Percentiles rank a stretch among this genome's conserved stretches.
phyloP scores from a whole-genome alignment of 768 basidiomycete genomes.

The Psilocybe tampanensis region DNA sequence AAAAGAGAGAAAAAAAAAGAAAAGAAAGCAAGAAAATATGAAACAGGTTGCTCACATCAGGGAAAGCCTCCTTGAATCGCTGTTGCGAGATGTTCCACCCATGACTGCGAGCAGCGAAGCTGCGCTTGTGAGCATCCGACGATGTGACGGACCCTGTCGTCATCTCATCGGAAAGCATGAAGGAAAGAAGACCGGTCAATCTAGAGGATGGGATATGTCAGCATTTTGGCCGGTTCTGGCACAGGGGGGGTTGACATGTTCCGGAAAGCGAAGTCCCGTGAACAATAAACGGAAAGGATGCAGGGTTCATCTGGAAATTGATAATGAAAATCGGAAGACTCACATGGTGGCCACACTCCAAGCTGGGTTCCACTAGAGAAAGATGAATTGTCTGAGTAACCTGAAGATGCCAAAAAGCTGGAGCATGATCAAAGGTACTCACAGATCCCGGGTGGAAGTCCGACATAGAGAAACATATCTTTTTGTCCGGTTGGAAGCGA shows the following conservation, averaged over 20 bases:
- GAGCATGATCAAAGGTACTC: constrained; percentile 31
- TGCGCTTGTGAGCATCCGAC: constrained; percentile 74
- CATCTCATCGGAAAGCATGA: constrained; percentile 96
- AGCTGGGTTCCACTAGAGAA: constrained; percentile 84
- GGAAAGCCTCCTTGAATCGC: constrained; percentile 86
- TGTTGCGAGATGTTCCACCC: constrained; percentile 80
- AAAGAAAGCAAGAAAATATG: background rate
- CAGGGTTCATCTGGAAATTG: constrained; percentile 7
- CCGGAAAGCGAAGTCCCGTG: background rate
- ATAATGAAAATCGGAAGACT: constrained; percentile 30
- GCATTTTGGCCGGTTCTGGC: background rate
- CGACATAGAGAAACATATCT: constrained; percentile 98
- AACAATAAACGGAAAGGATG: background rate
- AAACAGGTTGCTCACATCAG: constrained; percentile 62
- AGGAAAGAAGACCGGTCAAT: constrained; percentile 89
- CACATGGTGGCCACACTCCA: constrained; percentile 96
- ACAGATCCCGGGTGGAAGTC: constrained; percentile 92
- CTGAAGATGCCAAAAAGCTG: background rate
- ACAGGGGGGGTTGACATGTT: constrained; percentile 7
- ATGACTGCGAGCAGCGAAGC: constrained; percentile 80
- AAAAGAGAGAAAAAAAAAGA: too few species aligned
- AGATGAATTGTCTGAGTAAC: constrained; percentile 1
- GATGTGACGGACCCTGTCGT: constrained; percentile 92
- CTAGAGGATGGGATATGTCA: constrained; percentile 40
- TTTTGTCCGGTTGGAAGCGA: constrained; percentile 88